Percentiles rank a stretch among this genome's conserved stretches.
phyloP scores from a whole-genome alignment of 257 asterid species.

The Nyctanthes arbortristis region DNA sequence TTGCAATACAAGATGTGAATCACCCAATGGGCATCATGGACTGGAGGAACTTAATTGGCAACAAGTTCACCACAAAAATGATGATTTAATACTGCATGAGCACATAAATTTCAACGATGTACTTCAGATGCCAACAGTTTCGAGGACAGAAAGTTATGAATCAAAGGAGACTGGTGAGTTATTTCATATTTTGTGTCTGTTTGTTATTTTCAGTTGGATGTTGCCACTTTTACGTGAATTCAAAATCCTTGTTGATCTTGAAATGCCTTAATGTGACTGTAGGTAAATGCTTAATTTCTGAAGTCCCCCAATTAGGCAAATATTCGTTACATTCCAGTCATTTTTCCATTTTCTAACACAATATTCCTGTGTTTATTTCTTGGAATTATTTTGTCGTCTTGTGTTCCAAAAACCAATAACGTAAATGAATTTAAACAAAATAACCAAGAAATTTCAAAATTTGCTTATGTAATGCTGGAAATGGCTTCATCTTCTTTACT shows the following conservation, averaged over 20 bases:
- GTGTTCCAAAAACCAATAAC: background rate
- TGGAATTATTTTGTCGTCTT: background rate
- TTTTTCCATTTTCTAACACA: too few relatives aligned
- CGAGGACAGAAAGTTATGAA: slow-evolving; percentile 27
- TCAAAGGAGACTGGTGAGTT: slow-evolving; percentile 48
- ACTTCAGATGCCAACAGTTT: slow-evolving; percentile 28
- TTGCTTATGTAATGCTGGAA: background rate
- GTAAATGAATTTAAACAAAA: background rate
- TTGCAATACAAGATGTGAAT: slow-evolving; percentile 27
- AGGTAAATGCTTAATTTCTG: too few relatives aligned
- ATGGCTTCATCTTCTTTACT: background rate
- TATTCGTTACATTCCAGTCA: too few relatives aligned
- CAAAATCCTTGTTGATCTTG: background rate
- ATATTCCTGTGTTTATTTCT: too few relatives aligned
- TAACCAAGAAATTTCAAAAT: background rate
- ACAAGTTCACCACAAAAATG: slow-evolving; percentile 30
- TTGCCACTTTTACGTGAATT: background rate
- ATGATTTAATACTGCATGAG: slow-evolving; percentile 28
- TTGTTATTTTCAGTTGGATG: background rate
- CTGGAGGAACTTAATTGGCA: slow-evolving; percentile 44
- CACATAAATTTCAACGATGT: slow-evolving; percentile 27
- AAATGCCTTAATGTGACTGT: too few relatives aligned
- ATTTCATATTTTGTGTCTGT: slow-evolving; percentile 8
- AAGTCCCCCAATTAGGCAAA: too few relatives aligned
- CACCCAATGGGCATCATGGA: slow-evolving; percentile 37